These are phyloP conservation scores for Neurospora terricola DNA, from an alignment of 495 filamentous ascomycete genomes.

Conservation along the genomic window DNA sequence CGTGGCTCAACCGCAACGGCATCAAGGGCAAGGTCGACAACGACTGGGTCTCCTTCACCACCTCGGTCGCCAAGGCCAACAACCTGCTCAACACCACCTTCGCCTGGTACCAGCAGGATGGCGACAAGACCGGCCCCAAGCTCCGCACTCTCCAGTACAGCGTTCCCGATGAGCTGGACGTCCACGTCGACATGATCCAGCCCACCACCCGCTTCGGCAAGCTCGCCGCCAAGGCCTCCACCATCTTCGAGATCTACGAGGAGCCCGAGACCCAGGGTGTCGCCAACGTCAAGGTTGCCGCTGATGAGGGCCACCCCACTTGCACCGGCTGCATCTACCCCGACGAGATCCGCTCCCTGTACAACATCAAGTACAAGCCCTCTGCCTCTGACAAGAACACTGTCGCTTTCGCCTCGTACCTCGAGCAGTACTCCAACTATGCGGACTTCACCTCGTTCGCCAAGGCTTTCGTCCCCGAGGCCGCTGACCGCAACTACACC, in stretches of 20 bases:
- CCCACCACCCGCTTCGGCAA: slow-evolving; percentile 55
- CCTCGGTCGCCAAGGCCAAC: slow-evolving; percentile 36
- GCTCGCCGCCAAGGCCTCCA: slow-evolving; percentile 17
- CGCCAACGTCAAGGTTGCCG: slow-evolving; percentile 2
- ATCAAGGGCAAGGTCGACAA: slow-evolving; percentile 37
- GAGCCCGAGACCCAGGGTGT: not conserved
- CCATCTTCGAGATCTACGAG: slow-evolving; percentile 18
- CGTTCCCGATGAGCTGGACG: slow-evolving; percentile 48
- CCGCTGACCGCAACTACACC: slow-evolving; percentile 46
- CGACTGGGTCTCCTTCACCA: slow-evolving; percentile 39
- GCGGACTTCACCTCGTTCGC: slow-evolving; percentile 45
- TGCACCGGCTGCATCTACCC: slow-evolving; percentile 47
- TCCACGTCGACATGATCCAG: slow-evolving; percentile 54
- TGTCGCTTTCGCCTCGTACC: slow-evolving; percentile 37
- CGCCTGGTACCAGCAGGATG: slow-evolving; percentile 28
- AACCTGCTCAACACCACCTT: slow-evolving; percentile 40
- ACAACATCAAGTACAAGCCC: slow-evolving; percentile 37
- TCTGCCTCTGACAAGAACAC: slow-evolving; percentile 10
- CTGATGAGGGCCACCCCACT: slow-evolving; percentile 14
- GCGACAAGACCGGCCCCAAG: slow-evolving; percentile 23
- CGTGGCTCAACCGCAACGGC: slow-evolving; percentile 43
- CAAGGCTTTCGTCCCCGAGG: slow-evolving; percentile 35
- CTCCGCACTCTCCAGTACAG: slow-evolving; percentile 55
- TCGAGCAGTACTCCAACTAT: slow-evolving; percentile 50
- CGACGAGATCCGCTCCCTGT: slow-evolving; percentile 48